Percentiles rank a stretch among this genome's conserved stretches.
phyloP scores from a whole-genome alignment of 805 yeast species.

The Zygotorulaspora chibaensis region DNA sequence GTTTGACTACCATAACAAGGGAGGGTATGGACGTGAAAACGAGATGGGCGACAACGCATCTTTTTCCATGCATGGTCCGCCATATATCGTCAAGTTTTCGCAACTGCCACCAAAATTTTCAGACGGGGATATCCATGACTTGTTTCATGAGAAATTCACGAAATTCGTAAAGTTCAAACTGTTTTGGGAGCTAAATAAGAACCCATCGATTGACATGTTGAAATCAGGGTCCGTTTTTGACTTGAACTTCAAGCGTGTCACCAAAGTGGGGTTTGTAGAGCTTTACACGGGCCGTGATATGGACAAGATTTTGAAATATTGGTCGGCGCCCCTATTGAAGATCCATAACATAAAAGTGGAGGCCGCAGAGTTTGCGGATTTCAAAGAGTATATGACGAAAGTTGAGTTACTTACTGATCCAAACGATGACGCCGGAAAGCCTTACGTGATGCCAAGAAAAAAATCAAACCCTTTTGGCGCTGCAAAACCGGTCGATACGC shows the following conservation, averaged over 20 bases:
- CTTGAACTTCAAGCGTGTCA: conserved; percentile 56
- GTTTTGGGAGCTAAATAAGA: conserved; percentile 54
- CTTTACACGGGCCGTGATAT: conserved; percentile 41
- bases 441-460: conserved; percentile 28
- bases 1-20: conserved; percentile 1
- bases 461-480: conserved; percentile 73
- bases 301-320: conserved; percentile 33
- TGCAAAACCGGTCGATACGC: conserved; percentile 81
- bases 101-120: conserved; percentile 56
- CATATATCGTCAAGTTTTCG: conserved; percentile 59
- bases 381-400: conserved; percentile 34
- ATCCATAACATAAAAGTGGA: conserved; percentile 35
- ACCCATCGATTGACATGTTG: conserved; percentile 63
- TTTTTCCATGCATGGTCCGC: conserved; percentile 40
- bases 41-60: conserved; percentile 2
- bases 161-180: conserved; percentile 55
- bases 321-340: conserved; percentile 35
- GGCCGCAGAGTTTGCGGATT: conserved; percentile 39
- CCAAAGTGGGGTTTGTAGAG: conserved; percentile 41
- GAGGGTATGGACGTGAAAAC: conserved; percentile 4
- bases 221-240: conserved; percentile 47
- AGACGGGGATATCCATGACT: conserved; percentile 48
- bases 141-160: conserved; percentile 60
- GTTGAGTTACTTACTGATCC: conserved; percentile 26
- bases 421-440: conserved; percentile 24